Conservation (phyloP, 2,329 filamentous ascomycete genomes). For the Madurella mycetomatis region DNA sequence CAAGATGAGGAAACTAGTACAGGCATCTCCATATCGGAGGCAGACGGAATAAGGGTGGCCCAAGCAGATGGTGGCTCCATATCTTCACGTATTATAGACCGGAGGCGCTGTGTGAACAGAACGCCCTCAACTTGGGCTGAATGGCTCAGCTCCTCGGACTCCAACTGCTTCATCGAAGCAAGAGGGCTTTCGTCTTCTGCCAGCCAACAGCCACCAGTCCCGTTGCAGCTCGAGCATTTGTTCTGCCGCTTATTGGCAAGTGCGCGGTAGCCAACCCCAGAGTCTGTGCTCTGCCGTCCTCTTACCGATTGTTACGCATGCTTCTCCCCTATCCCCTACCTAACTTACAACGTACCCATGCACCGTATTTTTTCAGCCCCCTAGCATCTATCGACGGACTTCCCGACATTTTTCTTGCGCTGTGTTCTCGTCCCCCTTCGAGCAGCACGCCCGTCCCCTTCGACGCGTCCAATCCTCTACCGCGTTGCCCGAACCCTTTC, state of each 20-base stretch:
- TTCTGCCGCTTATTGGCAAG: neutral
- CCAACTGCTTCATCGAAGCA: neutral
- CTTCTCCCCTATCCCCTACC: conserved; percentile 15
- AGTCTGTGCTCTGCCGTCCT: neutral
- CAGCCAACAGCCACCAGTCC: neutral
- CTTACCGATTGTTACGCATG: conserved; percentile 13
- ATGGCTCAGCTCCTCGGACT: neutral
- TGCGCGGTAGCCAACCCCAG: conserved; percentile 6
- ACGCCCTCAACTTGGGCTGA: no score
- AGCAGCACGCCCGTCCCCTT: conserved; percentile 32
- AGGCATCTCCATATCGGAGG: no score
- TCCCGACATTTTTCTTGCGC: conserved; percentile 14
- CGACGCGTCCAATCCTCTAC: conserved; percentile 3
- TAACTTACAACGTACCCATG: conserved; percentile 17
- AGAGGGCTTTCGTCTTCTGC: neutral
- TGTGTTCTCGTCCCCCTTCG: conserved; percentile 6
- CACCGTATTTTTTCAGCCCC: conserved; percentile 24
- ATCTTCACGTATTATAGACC: no score
- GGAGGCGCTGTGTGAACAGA: no score
- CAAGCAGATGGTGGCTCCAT: no score
- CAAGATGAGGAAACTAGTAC: no score
- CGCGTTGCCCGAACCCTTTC: conserved; percentile 1
- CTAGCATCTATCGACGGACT: conserved; percentile 24
- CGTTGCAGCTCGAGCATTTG: neutral
- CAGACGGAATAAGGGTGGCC: no score